Evolutionary conservation across 495 filamentous ascomycete genomes (phyloP).

Genomic region (Pyrenula aspistea): DNA sequence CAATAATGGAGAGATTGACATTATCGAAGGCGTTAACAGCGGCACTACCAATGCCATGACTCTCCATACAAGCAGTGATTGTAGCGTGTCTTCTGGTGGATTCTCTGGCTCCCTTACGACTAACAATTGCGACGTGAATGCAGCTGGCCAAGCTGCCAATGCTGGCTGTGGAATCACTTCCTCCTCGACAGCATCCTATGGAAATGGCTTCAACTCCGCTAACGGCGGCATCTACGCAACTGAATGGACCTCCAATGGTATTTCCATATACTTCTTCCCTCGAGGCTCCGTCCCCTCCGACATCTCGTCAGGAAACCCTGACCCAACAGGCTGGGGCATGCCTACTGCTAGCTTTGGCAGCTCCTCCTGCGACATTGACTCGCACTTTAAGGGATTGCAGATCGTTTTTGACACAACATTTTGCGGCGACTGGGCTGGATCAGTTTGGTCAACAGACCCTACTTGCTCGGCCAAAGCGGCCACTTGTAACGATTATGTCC

Average conservation of each 20-base stretch:
- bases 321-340: constrained; percentile 46
- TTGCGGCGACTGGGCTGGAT: constrained; percentile 53
- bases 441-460: constrained; percentile 19
- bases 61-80: constrained; percentile 51
- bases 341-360: constrained; percentile 47
- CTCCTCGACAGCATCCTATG: constrained; percentile 30
- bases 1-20: constrained; percentile 57
- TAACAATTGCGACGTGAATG: constrained; percentile 40
- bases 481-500: constrained; percentile 49
- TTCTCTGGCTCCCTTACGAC: constrained; percentile 24
- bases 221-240: constrained; percentile 52
- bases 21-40: constrained; percentile 60
- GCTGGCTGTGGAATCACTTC: constrained; percentile 39
- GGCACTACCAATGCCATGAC: constrained; percentile 46
- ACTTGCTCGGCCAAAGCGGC: constrained; percentile 24
- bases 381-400: constrained; percentile 48
- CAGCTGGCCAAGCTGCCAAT: constrained; percentile 30
- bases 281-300: constrained; percentile 37
- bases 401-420: constrained; percentile 61
- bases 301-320: constrained; percentile 33
- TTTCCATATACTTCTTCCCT: constrained; percentile 51
- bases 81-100: constrained; percentile 37
- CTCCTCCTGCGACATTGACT: constrained; percentile 41
- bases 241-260: constrained; percentile 48
- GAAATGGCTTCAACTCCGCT: constrained; percentile 40